Evolutionary conservation across 2,329 filamentous ascomycete species (phyloP), one percentile per base, ranked within the genome.

Genomic region (Colletotrichum melonis): DNA sequence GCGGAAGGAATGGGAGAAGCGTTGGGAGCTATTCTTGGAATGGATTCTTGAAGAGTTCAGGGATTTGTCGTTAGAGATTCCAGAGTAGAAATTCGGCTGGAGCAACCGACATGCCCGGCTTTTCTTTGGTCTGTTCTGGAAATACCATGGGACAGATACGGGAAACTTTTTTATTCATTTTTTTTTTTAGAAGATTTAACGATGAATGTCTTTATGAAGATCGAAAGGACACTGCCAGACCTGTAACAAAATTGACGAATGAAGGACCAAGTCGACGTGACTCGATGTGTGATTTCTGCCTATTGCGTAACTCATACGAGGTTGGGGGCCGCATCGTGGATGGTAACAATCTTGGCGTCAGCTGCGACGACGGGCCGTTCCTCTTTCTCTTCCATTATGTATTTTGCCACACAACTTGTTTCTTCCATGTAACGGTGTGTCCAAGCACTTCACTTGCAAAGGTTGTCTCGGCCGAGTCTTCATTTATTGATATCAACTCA

Each of bases 21-120:
- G 85, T 42, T 95, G 92, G 92, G 81, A 87, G 2, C 78, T 80
- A 0, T 94, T 93, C 74, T 86, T 92, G 69, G 63, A 82, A 1
- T 84, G 84, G 82, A 84, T 92, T 5, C 82, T 90, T 1, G 75
- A 83, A 14, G 79, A 80, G 46, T 68, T 72, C 1, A 32, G 54
- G 66, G 38, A 24, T 19, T 49, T 63, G 46, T 16, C 55, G 14
- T 22, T 3, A 49, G 19, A 49, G 19, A 22, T 19, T n/a, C n/a
- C 42, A 22, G 19, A 49, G 19, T 49, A 49, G 42, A 49, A 19
- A n/a, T 3, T 19, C 16, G 19, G 42, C 19, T 49, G 42, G 16
- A 49, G 42, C 32, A 35, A 35, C 4, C 3, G 8, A 42, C 16
- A 5, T 42, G 42, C 42, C 42, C 19, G 42, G 42, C 42, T 49